These are phyloP conservation scores for Candida suzukii DNA, from an alignment of 805 yeast species.

Conservation along the genomic window DNA sequence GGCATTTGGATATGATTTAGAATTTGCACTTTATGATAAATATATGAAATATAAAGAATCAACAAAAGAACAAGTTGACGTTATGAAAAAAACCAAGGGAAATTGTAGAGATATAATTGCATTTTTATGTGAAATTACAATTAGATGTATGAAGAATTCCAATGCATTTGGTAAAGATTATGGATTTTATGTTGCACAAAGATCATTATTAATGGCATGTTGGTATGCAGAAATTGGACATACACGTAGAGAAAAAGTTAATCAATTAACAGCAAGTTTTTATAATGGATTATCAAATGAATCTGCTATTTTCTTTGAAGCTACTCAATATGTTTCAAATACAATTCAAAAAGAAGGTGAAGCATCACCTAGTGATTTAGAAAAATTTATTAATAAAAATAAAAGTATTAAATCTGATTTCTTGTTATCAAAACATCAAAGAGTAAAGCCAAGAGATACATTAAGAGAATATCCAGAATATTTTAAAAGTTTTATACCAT, in stretches of 20 bases:
- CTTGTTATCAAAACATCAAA: too few species aligned
- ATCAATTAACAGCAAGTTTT: not conserved
- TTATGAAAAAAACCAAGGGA: not conserved
- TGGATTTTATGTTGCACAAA: not conserved
- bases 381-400: not conserved
- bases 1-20: not conserved
- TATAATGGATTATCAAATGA: not conserved
- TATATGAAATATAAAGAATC: not conserved
- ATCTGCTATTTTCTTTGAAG: not conserved
- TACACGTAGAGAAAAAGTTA: not conserved
- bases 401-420: not conserved
- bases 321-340: not conserved
- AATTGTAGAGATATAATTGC: not conserved
- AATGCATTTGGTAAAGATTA: not conserved
- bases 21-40: not conserved
- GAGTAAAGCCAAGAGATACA: too few species aligned
- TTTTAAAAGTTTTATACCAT: too few species aligned
- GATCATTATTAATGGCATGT: not conserved
- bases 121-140: not conserved
- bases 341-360: not conserved
- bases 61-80: not conserved
- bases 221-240: not conserved
- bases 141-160: not conserved
- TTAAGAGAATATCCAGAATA: too few species aligned
- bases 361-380: not conserved